Evolutionary conservation across 129 eudicot species (phyloP).

Genomic region (Pulicaria dysenterica): DNA sequence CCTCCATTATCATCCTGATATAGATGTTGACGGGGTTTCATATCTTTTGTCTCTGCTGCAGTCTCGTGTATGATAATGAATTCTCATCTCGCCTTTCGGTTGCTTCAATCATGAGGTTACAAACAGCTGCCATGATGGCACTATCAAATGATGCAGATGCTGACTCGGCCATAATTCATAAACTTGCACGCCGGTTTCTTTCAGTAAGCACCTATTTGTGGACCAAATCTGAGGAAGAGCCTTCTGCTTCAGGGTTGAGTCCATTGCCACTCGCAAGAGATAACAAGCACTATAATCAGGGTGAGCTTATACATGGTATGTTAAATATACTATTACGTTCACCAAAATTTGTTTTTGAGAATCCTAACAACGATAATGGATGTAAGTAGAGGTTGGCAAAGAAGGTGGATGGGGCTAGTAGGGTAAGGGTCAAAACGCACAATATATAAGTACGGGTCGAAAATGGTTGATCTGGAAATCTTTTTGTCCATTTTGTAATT

Average conservation of each 20-base stretch:
- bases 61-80: slow-evolving; percentile 63
- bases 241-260: slow-evolving; percentile 32
- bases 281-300: slow-evolving; percentile 9
- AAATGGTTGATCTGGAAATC: not conserved
- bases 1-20: not conserved
- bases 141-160: slow-evolving; percentile 46
- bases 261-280: slow-evolving; percentile 28
- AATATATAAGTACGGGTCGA: not conserved
- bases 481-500: not conserved
- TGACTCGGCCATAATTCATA: slow-evolving; percentile 46
- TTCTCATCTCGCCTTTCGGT: slow-evolving; percentile 74
- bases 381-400: slow-evolving; percentile 2
- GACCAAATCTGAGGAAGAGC: slow-evolving; percentile 16
- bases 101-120: slow-evolving; percentile 68
- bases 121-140: slow-evolving; percentile 65
- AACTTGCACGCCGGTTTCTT: slow-evolving; percentile 54
- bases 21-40: not conserved
- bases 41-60: slow-evolving; percentile 33
- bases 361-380: slow-evolving; percentile 7
- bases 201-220: slow-evolving; percentile 37
- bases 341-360: not conserved
- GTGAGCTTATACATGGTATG: slow-evolving; percentile 19
- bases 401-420: not conserved
- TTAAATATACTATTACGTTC: not conserved
- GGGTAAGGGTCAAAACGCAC: not conserved